Base-by-base conservation (phyloP, 2,329 filamentous ascomycete species). In the Talaromyces sp. region DNA sequence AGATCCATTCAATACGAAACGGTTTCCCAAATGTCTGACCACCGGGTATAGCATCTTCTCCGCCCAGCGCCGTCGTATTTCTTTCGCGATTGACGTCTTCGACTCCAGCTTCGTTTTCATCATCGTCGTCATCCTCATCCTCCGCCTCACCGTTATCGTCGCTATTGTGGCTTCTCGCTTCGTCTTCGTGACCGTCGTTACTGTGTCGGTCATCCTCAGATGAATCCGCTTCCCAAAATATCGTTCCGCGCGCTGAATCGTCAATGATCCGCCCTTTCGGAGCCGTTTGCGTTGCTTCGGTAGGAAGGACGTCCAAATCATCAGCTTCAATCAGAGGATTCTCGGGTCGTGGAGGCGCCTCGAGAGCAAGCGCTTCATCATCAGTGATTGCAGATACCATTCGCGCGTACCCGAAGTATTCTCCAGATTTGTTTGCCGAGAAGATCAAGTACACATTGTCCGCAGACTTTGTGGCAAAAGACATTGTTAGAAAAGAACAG, bases 371-470 rank as follows among this genome's bases (percentile, higher is more conserved):
- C 0, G 84, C 83, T 11, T 89, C 87, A 69, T 96, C 90, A 63
- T 93, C 86, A 70, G 90, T 88, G 72, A 97, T 96, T 3, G 88
- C 82, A 24, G 94, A 97, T 10, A 84, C 82, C 94, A 98, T 98
- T 43, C 90, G 88, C 22, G 93, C 94, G 73, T 96, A 97, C 22
- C 94, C 94, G 78, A 95, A 97, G 74, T 97, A 98, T 77, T 97
- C 94, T 13, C 94, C 94, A 0, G 94, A 97, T 73, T 97, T 97
- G 77, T 98, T 98, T 13, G 94, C 94, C 1, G 94, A 98, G 76
- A 98, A 98, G 14, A 98, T 87, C 35, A 98, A 82, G 73, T 93
- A 97, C 1, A 98, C 93, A 72, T 90, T 91, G 62, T 96, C 91
- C 14, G 88, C 87, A 10, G 83, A 82, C 93, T 96, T 67, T 33